Evolutionary conservation across 2,329 filamentous ascomycete species (phyloP).

Genomic region (Penicillium hordei): DNA sequence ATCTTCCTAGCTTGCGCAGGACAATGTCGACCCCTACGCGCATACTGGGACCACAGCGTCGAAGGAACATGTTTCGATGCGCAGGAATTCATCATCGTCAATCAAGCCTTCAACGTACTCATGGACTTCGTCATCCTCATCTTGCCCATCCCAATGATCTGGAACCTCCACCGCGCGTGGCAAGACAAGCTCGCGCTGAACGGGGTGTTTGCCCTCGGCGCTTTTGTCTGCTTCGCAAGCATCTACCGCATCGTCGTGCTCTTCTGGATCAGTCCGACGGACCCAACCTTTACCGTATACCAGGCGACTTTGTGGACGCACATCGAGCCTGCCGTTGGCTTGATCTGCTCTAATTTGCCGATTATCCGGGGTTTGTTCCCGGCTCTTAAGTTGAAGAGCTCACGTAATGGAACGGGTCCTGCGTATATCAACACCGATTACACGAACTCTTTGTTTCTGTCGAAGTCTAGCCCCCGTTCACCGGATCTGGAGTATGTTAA

Average conservation of each 20-base stretch:
- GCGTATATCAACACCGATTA: slow-evolving; percentile 31
- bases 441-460: slow-evolving; percentile 25
- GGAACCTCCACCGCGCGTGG: slow-evolving; percentile 35
- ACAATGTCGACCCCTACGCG: slow-evolving; percentile 33
- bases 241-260: slow-evolving; percentile 40
- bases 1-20: slow-evolving; percentile 36
- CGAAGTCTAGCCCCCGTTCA: slow-evolving; percentile 26
- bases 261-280: slow-evolving; percentile 31
- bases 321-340: slow-evolving; percentile 35
- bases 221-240: slow-evolving; percentile 39
- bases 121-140: slow-evolving; percentile 36
- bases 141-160: slow-evolving; percentile 37
- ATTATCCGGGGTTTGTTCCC: slow-evolving; percentile 38
- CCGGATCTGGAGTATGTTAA: slow-evolving; percentile 30
- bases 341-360: slow-evolving; percentile 39
- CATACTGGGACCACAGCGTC: slow-evolving; percentile 33
- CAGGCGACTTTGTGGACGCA: slow-evolving; percentile 38
- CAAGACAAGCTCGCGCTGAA: slow-evolving; percentile 38
- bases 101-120: slow-evolving; percentile 35
- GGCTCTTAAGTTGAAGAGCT: slow-evolving; percentile 25
- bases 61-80: slow-evolving; percentile 30
- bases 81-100: slow-evolving; percentile 34
- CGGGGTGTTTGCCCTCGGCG: slow-evolving; percentile 33
- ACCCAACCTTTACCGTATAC: slow-evolving; percentile 38
- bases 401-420: slow-evolving; percentile 20